Evolutionary conservation across 2,329 filamentous ascomycete species (phyloP).

Genomic region (Drechslerella stenobrocha): DNA sequence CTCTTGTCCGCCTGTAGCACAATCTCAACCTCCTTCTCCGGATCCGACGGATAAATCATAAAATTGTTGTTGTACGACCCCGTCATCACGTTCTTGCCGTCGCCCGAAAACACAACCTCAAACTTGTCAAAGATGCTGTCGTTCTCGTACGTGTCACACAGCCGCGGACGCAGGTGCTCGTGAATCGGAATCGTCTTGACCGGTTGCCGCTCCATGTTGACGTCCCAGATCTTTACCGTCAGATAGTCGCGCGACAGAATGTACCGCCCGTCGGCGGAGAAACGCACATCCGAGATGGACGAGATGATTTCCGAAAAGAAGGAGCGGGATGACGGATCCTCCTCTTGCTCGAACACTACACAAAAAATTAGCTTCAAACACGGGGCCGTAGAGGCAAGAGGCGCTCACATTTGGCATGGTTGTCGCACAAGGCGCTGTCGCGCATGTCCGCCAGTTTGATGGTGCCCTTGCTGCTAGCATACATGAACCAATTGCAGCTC

Average conservation of each 20-base stretch:
- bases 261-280: slow-evolving; percentile 93
- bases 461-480: slow-evolving; percentile 96
- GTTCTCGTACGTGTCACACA: slow-evolving; percentile 99
- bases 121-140: slow-evolving; percentile 99
- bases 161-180: slow-evolving; percentile 86
- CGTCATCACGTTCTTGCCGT: slow-evolving; percentile 99
- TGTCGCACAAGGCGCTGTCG: slow-evolving; percentile 91
- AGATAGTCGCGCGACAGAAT: slow-evolving; percentile 97
- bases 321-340: slow-evolving; percentile 92
- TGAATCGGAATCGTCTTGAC: slow-evolving; percentile 99
- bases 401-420: slow-evolving; percentile 85
- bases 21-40: slow-evolving; percentile 93
- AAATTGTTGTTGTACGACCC: slow-evolving; percentile 99
- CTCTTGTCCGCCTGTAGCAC: slow-evolving; percentile 98
- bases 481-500: slow-evolving; percentile 99
- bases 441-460: slow-evolving; percentile 99
- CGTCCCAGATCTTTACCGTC: slow-evolving; percentile 99
- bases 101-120: slow-evolving; percentile 96
- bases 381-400: background rate
- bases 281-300: slow-evolving; percentile 97
- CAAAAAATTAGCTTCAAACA: slow-evolving; percentile 43
- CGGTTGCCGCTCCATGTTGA: slow-evolving; percentile 97
- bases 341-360: slow-evolving; percentile 96
- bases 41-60: slow-evolving; percentile 99
- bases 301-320: slow-evolving; percentile 99